These are phyloP conservation scores for Dryadomyces quercivorus DNA, from an alignment of 2,329 filamentous ascomycete species.

Conservation along the genomic window DNA sequence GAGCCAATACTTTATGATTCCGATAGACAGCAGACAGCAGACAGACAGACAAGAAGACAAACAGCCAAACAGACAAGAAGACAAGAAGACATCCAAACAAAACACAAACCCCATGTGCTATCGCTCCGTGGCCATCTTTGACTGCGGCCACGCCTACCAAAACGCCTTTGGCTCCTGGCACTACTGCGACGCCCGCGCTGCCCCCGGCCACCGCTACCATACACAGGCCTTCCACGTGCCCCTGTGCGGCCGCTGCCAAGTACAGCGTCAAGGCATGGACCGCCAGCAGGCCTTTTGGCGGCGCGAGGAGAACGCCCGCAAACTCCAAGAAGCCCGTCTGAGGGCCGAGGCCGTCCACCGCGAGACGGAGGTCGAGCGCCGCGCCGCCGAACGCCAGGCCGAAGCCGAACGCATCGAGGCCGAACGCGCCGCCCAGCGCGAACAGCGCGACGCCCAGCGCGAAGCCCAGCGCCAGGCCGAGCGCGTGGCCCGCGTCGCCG, in stretches of 20 bases:
- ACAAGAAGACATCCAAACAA: too few relatives aligned
- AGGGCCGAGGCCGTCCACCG: neutral
- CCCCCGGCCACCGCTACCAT: neutral
- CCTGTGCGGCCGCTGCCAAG: neutral
- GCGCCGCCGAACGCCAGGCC: neutral
- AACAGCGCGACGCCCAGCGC: neutral
- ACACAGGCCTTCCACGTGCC: neutral
- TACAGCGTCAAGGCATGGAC: neutral
- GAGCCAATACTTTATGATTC: too few relatives aligned
- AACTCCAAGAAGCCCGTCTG: neutral
- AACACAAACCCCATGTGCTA: neutral
- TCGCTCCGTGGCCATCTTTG: neutral
- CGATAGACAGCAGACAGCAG: too few relatives aligned
- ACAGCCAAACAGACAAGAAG: too few relatives aligned
- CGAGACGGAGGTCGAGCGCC: neutral
- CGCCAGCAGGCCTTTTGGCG: too few relatives aligned
- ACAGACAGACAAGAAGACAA: too few relatives aligned
- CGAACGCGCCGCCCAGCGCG: neutral
- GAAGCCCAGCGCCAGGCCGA: neutral
- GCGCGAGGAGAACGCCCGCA: too few relatives aligned
- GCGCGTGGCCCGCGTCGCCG: too few relatives aligned
- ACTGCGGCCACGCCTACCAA: slow-evolving; percentile 1
- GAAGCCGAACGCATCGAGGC: neutral
- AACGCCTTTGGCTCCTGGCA: neutral
- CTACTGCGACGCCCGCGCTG: neutral